Conservation (phyloP, 495 filamentous ascomycete genomes). For the Lasiosphaeris hirsuta region DNA sequence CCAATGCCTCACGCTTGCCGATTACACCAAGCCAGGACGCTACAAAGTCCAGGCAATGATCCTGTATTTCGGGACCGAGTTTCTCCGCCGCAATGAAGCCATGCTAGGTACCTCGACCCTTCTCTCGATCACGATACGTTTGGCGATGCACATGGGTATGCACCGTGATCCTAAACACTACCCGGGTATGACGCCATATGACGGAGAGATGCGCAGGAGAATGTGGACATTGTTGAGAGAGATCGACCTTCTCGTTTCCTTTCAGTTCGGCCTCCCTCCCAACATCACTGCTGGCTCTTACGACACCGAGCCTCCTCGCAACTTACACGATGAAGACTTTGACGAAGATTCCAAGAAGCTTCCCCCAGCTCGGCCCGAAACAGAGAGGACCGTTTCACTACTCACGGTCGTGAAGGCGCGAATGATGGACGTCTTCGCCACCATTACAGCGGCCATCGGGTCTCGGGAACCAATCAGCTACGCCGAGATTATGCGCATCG, state of each 20-base stretch:
- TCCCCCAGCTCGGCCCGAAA: conserved; percentile 36
- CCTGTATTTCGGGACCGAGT: conserved; percentile 37
- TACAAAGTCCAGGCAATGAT: conserved; percentile 42
- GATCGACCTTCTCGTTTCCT: conserved; percentile 25
- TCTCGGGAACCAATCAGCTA: conserved; percentile 25
- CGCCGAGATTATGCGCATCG: conserved; percentile 29
- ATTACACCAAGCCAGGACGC: conserved; percentile 40
- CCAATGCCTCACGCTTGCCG: conserved; percentile 37
- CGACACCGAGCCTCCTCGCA: conserved; percentile 38
- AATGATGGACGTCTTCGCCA: conserved; percentile 22
- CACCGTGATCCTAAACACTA: conserved; percentile 40
- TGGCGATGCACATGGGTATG: conserved; percentile 41
- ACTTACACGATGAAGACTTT: conserved; percentile 39
- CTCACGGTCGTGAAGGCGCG: conserved; percentile 27
- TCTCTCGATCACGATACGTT: conserved; percentile 33
- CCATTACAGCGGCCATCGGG: conserved; percentile 23
- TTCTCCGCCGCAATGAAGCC: conserved; percentile 28
- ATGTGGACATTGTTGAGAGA: conserved; percentile 33
- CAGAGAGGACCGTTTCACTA: conserved; percentile 27
- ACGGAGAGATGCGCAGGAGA: conserved; percentile 38
- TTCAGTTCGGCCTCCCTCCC: conserved; percentile 32
- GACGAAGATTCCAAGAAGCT: conserved; percentile 28
- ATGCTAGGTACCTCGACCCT: conserved; percentile 40
- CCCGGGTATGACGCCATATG: conserved; percentile 30
- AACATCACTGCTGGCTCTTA: conserved; percentile 23